These are phyloP conservation scores for Pirum gemmata DNA, from an alignment of 78 protist species.

Conservation along the genomic window DNA sequence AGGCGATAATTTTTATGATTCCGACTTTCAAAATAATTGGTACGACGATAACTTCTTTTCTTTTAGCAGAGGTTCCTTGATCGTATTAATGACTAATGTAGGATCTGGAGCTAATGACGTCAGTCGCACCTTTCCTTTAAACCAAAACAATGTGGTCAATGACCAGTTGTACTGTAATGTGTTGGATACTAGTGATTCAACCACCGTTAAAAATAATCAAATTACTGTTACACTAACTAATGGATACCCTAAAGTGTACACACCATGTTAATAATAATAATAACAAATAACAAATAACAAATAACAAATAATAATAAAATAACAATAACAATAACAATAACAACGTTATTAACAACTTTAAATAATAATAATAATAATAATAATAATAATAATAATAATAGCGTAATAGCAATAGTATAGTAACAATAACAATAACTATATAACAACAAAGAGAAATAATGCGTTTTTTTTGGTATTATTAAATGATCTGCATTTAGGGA, in stretches of 20 bases:
- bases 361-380: too few species aligned
- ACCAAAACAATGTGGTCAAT: not conserved
- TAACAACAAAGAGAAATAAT: too few species aligned
- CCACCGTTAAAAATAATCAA: not conserved
- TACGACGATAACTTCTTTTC: not conserved
- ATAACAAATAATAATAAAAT: too few species aligned
- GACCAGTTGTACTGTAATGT: not conserved
- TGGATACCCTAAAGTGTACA: not conserved
- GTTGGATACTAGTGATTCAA: not conserved
- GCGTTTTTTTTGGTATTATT: too few species aligned
- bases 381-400: too few species aligned
- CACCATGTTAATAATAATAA: too few species aligned
- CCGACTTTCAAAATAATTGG: not conserved
- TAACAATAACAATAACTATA: too few species aligned
- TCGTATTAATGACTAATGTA: not conserved
- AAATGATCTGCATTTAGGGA: too few species aligned
- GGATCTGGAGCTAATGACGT: not conserved
- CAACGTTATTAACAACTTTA: too few species aligned
- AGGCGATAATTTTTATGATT: not conserved
- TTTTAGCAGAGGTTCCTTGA: not conserved
- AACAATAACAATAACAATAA: too few species aligned
- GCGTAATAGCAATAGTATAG: too few species aligned
- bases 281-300: too few species aligned
- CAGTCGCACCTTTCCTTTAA: not conserved
- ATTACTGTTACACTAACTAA: not conserved